A percentile compares a stretch with the other conserved stretches of the same genome.
These are phyloP conservation scores for Yamadazyma phyllophila DNA, from an alignment of 805 yeast genomes.

Conservation along the genomic window DNA sequence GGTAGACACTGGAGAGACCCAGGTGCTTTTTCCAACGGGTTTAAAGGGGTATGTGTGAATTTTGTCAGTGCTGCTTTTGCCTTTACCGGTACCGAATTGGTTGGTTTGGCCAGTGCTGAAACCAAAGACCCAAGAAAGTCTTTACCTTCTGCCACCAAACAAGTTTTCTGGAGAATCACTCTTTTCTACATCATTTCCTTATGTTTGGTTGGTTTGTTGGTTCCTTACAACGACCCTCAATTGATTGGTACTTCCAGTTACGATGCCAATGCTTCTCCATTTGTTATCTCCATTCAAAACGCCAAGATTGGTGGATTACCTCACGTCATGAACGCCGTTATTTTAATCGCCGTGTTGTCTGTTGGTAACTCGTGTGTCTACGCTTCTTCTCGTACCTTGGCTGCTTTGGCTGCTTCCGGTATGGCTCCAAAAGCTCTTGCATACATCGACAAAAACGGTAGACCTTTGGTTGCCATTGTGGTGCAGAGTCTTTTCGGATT, in stretches of 20 bases:
- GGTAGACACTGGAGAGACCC: conserved; percentile 52
- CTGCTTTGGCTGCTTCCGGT: conserved; percentile 45
- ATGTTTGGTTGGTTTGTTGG: conserved; percentile 49
- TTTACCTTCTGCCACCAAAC: conserved; percentile 41
- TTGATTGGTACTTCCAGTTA: conserved; percentile 43
- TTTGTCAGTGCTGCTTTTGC: conserved; percentile 44
- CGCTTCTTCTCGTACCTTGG: conserved; percentile 42
- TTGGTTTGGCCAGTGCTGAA: conserved; percentile 42
- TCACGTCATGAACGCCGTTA: conserved; percentile 39
- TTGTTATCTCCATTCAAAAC: conserved; percentile 58
- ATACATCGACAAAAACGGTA: conserved; percentile 49
- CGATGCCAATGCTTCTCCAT: conserved; percentile 70
- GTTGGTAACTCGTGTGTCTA: conserved; percentile 45
- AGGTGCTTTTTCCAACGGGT: conserved; percentile 53
- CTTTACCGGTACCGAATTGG: conserved; percentile 39
- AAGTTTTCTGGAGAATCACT: conserved; percentile 42
- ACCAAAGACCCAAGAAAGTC: conserved; percentile 36
- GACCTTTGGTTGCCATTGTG: conserved; percentile 47
- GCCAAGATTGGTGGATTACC: conserved; percentile 39
- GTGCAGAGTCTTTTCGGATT: conserved; percentile 41
- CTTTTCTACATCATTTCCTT: conserved; percentile 45
- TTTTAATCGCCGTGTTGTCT: conserved; percentile 38
- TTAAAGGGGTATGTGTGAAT: conserved; percentile 39
- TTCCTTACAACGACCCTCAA: conserved; percentile 42
- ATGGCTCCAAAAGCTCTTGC: conserved; percentile 44